These are phyloP conservation scores for Rhizopogon vesiculosus DNA, from an alignment of 768 basidiomycete species.

Conservation along the genomic window DNA sequence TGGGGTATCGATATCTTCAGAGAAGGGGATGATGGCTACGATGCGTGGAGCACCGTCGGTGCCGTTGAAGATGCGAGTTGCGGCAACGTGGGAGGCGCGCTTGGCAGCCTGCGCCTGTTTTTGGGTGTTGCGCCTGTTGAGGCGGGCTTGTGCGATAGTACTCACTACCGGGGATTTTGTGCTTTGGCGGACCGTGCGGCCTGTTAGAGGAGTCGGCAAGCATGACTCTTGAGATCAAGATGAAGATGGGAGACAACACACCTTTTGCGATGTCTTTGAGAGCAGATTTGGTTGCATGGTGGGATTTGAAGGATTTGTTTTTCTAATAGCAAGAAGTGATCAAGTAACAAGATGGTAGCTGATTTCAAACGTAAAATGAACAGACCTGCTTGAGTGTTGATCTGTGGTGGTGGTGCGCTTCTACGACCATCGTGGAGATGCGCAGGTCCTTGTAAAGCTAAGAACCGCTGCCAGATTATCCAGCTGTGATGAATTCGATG, in stretches of 20 bases:
- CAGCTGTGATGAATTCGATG: neutral
- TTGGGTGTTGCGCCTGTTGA: slow-evolving; percentile 79
- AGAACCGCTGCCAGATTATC: neutral
- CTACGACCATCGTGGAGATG: slow-evolving; percentile 28
- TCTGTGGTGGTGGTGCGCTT: slow-evolving; percentile 61
- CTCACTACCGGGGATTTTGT: slow-evolving; percentile 46
- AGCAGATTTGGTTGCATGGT: slow-evolving; percentile 81
- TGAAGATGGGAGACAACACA: slow-evolving; percentile 16
- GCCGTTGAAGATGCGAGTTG: slow-evolving; percentile 75
- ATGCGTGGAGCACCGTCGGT: slow-evolving; percentile 79
- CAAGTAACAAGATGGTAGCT: neutral
- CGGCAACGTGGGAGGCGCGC: slow-evolving; percentile 59
- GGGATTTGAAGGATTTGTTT: slow-evolving; percentile 93
- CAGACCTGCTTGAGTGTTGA: slow-evolving; percentile 82
- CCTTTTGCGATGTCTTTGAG: slow-evolving; percentile 87
- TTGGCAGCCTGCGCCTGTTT: slow-evolving; percentile 80
- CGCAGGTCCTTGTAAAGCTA: neutral
- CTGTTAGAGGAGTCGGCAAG: slow-evolving; percentile 29
- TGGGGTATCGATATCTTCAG: slow-evolving; percentile 53
- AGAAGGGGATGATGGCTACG: slow-evolving; percentile 83
- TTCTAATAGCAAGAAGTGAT: slow-evolving; percentile 36
- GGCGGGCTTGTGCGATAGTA: slow-evolving; percentile 60
- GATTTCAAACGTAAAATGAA: slow-evolving; percentile 4
- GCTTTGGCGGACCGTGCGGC: slow-evolving; percentile 51
- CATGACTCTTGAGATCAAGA: neutral